phyloP scores from a whole-genome alignment of 192 early-diverging fungal genomes.

The Coemansia sp. region DNA sequence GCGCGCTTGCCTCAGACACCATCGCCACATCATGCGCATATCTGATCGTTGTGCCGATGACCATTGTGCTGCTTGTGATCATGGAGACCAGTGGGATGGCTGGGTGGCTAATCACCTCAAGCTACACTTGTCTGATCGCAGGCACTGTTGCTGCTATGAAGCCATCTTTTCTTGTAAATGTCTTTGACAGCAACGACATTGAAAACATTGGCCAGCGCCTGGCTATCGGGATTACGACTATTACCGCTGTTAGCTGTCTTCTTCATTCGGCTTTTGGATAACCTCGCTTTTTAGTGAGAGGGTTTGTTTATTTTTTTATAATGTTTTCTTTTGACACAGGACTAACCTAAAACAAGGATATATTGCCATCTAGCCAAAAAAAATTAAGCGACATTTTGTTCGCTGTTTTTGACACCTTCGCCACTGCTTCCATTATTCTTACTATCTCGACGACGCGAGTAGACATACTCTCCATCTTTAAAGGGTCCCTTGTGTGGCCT shows the following conservation, averaged over 20 bases:
- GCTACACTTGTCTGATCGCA: constrained; percentile 40
- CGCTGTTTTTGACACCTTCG: not conserved
- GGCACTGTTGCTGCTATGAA: constrained; percentile 22
- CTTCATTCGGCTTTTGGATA: constrained; percentile 23
- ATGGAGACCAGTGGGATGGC: constrained; percentile 48
- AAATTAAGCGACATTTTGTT: not conserved
- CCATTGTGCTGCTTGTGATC: constrained; percentile 22
- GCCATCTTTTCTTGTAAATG: constrained; percentile 20
- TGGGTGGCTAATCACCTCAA: constrained; percentile 27
- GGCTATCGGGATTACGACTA: constrained; percentile 16
- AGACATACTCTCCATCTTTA: constrained; percentile 43
- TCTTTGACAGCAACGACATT: constrained; percentile 10
- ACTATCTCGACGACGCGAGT: not conserved
- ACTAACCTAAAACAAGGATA: too few species aligned
- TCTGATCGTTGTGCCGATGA: constrained; percentile 32
- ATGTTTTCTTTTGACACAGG: not conserved
- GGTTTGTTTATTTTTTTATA: not conserved
- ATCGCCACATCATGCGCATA: constrained; percentile 16
- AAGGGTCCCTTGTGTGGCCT: constrained; percentile 36
- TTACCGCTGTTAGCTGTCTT: constrained; percentile 23
- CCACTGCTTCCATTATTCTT: not conserved
- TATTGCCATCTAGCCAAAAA: too few species aligned
- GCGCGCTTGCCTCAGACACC: constrained; percentile 7
- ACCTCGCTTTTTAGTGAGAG: not conserved
- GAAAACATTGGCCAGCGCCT: constrained; percentile 23